These are phyloP conservation scores for Annona cherimola DNA, from an alignment of 164 flowering plant genomes.

Conservation along the genomic window DNA sequence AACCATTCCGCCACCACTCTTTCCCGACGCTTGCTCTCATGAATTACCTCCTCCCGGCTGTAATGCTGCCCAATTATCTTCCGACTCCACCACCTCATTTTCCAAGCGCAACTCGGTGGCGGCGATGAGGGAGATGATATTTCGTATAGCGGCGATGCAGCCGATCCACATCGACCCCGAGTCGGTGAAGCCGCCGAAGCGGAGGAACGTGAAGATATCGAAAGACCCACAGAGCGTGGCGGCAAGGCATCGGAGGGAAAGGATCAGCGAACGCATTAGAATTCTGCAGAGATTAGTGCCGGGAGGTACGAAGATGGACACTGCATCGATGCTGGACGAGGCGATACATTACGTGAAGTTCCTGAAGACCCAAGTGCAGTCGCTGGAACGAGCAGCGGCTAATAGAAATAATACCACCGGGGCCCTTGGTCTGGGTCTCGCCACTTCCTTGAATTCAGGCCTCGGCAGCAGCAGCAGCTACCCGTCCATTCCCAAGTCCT, in stretches of 20 bases:
- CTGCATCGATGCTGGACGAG: conserved; percentile 64
- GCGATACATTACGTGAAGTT: conserved; percentile 61
- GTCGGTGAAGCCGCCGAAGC: conserved; percentile 52
- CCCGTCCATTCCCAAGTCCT: conserved; percentile 22
- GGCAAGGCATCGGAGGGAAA: conserved; percentile 51
- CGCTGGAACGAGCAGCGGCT: conserved; percentile 37
- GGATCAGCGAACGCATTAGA: conserved; percentile 58
- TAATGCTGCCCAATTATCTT: conserved; percentile 14
- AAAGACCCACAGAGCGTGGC: conserved; percentile 65
- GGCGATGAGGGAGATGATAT: conserved; percentile 61
- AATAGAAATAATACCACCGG: conserved; percentile 11
- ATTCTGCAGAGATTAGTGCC: conserved; percentile 61
- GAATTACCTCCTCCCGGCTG: background rate
- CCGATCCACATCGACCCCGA: conserved; percentile 63
- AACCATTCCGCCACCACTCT: conserved; percentile 11
- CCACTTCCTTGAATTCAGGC: conserved; percentile 26
- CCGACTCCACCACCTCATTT: conserved; percentile 8
- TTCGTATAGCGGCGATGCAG: conserved; percentile 57
- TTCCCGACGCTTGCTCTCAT: conserved; percentile 3
- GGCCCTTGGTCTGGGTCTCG: conserved; percentile 21
- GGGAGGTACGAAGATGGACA: conserved; percentile 65
- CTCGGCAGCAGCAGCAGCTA: conserved; percentile 4
- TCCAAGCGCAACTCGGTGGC: conserved; percentile 32
- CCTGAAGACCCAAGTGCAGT: conserved; percentile 50
- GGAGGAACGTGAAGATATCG: conserved; percentile 58